phyloP scores from a whole-genome alignment of 495 filamentous ascomycete genomes.

The Bryoglossum gracile region DNA sequence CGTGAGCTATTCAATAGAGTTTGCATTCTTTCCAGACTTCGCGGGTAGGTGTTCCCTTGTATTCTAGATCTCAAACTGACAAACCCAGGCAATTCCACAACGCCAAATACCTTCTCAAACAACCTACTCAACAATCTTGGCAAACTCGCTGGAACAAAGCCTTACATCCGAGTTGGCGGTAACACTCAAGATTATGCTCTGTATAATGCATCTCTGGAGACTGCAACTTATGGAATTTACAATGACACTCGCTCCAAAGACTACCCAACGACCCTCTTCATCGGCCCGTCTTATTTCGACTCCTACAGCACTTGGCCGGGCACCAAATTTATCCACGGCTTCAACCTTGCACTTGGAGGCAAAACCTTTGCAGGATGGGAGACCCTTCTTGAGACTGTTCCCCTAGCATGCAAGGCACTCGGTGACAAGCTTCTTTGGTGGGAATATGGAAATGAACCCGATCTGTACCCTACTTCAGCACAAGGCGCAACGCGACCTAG shows the following conservation, averaged over 20 bases:
- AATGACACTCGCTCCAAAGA: conserved; percentile 44
- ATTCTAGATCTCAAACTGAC: background rate
- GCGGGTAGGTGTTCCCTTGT: conserved; percentile 35
- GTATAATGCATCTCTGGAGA: conserved; percentile 47
- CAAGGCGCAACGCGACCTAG: conserved; percentile 46
- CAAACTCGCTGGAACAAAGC: conserved; percentile 41
- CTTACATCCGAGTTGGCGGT: conserved; percentile 53
- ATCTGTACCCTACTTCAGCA: conserved; percentile 49
- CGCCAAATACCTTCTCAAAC: conserved; percentile 51
- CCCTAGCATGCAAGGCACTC: conserved; percentile 53
- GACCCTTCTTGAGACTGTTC: conserved; percentile 47
- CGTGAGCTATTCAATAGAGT: conserved; percentile 55
- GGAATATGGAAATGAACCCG: conserved; percentile 64
- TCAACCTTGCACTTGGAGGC: conserved; percentile 48
- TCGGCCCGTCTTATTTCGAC: conserved; percentile 59
- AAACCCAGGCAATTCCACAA: conserved; percentile 35
- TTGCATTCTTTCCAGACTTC: conserved; percentile 55
- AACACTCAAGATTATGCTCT: conserved; percentile 58
- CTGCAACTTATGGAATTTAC: conserved; percentile 47
- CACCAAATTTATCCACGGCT: conserved; percentile 54
- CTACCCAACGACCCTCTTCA: conserved; percentile 54
- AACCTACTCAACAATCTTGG: conserved; percentile 48
- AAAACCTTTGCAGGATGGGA: conserved; percentile 46
- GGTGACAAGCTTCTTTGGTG: conserved; percentile 43
- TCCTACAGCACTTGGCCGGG: conserved; percentile 53